phyloP scores from a whole-genome alignment of 202 grass and related monocot genomes.

The Alloteropsis angusta region DNA sequence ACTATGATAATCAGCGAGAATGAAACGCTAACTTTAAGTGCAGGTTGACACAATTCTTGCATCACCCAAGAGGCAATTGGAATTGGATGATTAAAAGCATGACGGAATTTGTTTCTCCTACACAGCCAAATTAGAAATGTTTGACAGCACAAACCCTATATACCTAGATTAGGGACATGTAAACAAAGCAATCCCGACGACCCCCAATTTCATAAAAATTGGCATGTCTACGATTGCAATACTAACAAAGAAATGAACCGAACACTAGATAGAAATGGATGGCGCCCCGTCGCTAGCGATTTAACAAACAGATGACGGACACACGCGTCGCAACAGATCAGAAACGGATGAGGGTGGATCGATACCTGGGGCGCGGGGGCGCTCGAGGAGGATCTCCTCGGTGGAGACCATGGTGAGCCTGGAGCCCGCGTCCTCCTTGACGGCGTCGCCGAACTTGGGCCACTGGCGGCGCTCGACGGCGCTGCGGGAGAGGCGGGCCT shows the following conservation, averaged over 20 bases:
- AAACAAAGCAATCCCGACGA: neutral
- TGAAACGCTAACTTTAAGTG: neutral
- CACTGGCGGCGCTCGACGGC: constrained; percentile 47
- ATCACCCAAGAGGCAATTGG: neutral
- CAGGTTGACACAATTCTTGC: neutral
- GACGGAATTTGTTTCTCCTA: neutral
- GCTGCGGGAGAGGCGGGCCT: constrained; percentile 31
- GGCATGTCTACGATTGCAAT: neutral
- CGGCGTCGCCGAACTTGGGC: constrained; percentile 56
- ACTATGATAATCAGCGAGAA: neutral
- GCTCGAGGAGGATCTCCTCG: constrained; percentile 57
- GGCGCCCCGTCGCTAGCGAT: neutral
- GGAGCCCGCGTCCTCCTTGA: constrained; percentile 36
- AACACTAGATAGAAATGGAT: neutral
- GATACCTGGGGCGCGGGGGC: constrained; percentile 41
- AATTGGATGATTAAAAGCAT: neutral
- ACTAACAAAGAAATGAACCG: neutral
- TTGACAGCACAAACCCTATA: neutral
- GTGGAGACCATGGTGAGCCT: constrained; percentile 76
- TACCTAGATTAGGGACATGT: neutral
- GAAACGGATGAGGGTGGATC: neutral
- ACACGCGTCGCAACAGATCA: neutral
- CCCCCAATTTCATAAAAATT: neutral
- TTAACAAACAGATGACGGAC: neutral
- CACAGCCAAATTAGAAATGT: neutral